Evolutionary conservation across 257 asterid genomes (phyloP).

Genomic region (Paulownia fortunei): DNA sequence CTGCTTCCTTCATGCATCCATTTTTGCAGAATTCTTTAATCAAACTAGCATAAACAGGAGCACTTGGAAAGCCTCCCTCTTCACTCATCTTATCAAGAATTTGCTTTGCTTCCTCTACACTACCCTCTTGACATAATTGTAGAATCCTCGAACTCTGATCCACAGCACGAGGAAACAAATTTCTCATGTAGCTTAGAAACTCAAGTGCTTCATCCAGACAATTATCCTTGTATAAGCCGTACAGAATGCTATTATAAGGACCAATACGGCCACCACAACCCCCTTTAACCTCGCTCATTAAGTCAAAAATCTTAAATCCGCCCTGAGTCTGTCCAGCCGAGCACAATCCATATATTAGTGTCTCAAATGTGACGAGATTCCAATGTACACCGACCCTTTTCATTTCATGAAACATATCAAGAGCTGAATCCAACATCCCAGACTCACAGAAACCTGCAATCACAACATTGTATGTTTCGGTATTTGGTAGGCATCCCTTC

Average conservation of each 20-base stretch:
- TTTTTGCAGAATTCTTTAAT: slow-evolving; percentile 50
- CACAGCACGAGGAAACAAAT: slow-evolving; percentile 68
- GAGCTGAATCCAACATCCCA: slow-evolving; percentile 64
- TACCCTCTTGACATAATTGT: slow-evolving; percentile 44
- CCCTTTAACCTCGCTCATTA: slow-evolving; percentile 53
- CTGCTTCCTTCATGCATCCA: slow-evolving; percentile 61
- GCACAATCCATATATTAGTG: slow-evolving; percentile 69
- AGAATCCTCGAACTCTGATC: slow-evolving; percentile 53
- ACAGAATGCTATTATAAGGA: slow-evolving; percentile 79
- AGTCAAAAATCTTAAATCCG: slow-evolving; percentile 71
- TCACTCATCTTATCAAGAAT: slow-evolving; percentile 55
- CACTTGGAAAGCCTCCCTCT: slow-evolving; percentile 67
- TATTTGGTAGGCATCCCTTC: slow-evolving; percentile 82
- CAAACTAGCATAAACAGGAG: slow-evolving; percentile 59
- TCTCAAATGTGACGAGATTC: slow-evolving; percentile 63
- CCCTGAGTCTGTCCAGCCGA: slow-evolving; percentile 57
- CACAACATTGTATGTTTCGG: slow-evolving; percentile 71
- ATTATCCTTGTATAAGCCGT: slow-evolving; percentile 69
- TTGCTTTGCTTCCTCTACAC: slow-evolving; percentile 49
- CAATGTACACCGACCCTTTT: slow-evolving; percentile 61
- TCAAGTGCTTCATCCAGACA: slow-evolving; percentile 51
- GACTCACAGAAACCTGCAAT: slow-evolving; percentile 71
- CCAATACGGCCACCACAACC: slow-evolving; percentile 42
- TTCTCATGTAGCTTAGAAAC: slow-evolving; percentile 59
- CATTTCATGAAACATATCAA: slow-evolving; percentile 87